phyloP scores from a whole-genome alignment of 2,329 filamentous ascomycete genomes.

The Colletotrichum acutatum region DNA sequence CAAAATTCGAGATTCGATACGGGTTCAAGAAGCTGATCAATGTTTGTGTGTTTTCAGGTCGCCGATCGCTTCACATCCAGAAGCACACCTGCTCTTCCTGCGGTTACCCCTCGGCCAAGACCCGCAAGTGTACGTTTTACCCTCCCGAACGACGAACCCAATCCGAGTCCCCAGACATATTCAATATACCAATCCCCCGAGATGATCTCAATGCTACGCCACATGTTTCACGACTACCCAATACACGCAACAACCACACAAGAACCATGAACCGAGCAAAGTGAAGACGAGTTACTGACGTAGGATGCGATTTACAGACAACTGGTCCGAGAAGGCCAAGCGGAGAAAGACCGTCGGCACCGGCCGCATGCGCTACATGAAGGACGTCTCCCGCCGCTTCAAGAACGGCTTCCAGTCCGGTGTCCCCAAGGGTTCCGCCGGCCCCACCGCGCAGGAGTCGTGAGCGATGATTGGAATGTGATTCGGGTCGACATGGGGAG shows the following conservation, averaged over 20 bases:
- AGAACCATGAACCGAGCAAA: not conserved
- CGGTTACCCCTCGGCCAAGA: slow-evolving; percentile 98
- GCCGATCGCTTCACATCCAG: slow-evolving; percentile 98
- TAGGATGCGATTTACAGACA: slow-evolving; percentile 69
- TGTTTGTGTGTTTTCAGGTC: slow-evolving; percentile 66
- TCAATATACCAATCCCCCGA: not conserved
- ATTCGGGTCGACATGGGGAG: slow-evolving; percentile 34
- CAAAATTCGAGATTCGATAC: slow-evolving; percentile 9
- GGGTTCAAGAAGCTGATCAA: slow-evolving; percentile 13
- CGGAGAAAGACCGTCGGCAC: slow-evolving; percentile 99
- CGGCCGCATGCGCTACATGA: slow-evolving; percentile 95
- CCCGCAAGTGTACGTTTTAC: slow-evolving; percentile 94
- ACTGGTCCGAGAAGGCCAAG: slow-evolving; percentile 99
- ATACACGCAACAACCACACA: not conserved
- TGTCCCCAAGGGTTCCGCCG: slow-evolving; percentile 84
- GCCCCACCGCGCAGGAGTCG: slow-evolving; percentile 56
- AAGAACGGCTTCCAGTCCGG: slow-evolving; percentile 98
- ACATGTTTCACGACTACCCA: too few species aligned
- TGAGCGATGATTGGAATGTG: slow-evolving; percentile 41
- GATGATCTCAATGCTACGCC: not conserved
- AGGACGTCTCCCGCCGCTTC: slow-evolving; percentile 91
- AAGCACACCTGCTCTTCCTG: slow-evolving; percentile 97
- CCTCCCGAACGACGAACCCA: slow-evolving; percentile 23
- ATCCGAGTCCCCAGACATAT: not conserved
- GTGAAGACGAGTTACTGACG: slow-evolving; percentile 15